Evolutionary conservation across 164 flowering plant species (phyloP).

Genomic region (Malania oleifera): DNA sequence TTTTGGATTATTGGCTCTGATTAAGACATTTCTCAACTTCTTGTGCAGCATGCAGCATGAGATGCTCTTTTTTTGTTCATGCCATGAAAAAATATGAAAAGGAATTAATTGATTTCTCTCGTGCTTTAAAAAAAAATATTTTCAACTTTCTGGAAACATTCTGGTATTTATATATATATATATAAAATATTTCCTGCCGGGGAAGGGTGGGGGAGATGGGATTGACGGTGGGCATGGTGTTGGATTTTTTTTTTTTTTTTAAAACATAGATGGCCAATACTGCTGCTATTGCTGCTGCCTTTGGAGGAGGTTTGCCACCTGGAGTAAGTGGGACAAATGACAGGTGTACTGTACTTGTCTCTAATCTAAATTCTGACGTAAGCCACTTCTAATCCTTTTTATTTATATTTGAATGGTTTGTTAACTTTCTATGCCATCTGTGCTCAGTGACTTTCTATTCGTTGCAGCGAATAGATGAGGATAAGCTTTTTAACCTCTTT

Average conservation of each 20-base stretch:
- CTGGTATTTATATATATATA: too few relatives aligned
- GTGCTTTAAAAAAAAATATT: too few relatives aligned
- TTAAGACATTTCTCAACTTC: too few relatives aligned
- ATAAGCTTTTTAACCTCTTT: conserved; percentile 92
- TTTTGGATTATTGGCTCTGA: too few relatives aligned
- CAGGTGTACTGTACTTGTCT: conserved; percentile 82
- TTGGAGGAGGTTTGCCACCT: conserved; percentile 92
- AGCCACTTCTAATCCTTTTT: conserved; percentile 19
- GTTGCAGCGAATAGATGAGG: conserved; percentile 84
- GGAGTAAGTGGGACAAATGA: conserved; percentile 96
- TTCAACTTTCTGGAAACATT: too few relatives aligned
- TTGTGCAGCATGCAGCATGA: too few relatives aligned
- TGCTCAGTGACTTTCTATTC: not conserved
- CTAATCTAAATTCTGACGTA: conserved; percentile 88
- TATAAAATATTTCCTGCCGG: too few relatives aligned
- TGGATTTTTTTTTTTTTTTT: conserved; percentile 4
- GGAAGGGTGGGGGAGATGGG: too few relatives aligned
- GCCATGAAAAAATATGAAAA: too few relatives aligned
- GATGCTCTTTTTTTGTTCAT: too few relatives aligned
- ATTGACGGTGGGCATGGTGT: not conserved
- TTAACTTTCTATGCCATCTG: not conserved
- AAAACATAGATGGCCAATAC: conserved; percentile 75
- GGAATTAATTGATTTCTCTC: too few relatives aligned
- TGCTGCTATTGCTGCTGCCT: conserved; percentile 87
- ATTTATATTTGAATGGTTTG: not conserved